These are phyloP conservation scores for Hyphodiscus hymeniophilus DNA, from an alignment of 495 filamentous ascomycete species.

Conservation along the genomic window DNA sequence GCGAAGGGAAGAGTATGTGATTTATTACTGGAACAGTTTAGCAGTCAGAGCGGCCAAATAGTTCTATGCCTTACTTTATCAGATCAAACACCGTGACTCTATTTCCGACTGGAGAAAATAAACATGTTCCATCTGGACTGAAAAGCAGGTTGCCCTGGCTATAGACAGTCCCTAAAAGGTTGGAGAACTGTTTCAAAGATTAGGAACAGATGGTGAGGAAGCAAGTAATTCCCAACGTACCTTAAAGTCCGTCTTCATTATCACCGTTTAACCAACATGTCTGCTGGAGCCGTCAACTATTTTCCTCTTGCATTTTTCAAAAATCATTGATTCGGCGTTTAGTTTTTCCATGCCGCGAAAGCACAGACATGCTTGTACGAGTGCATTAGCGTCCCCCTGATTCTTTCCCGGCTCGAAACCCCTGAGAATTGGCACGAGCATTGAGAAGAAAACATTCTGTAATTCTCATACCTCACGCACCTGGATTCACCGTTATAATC, in stretches of 20 bases:
- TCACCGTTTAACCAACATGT: slow-evolving; percentile 27
- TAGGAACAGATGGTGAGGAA: background rate
- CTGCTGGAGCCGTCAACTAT: slow-evolving; percentile 7
- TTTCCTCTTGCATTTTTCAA: slow-evolving; percentile 2
- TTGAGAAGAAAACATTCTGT: too few species aligned
- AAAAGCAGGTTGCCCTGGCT: slow-evolving; percentile 94
- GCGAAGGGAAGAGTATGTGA: slow-evolving; percentile 91
- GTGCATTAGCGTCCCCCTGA: too few species aligned
- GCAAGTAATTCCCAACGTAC: slow-evolving; percentile 34
- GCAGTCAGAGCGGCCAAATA: slow-evolving; percentile 11
- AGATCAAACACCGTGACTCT: slow-evolving; percentile 92
- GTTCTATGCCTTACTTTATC: slow-evolving; percentile 60
- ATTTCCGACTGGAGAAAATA: slow-evolving; percentile 97
- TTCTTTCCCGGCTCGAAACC: too few species aligned
- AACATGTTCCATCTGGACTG: slow-evolving; percentile 89
- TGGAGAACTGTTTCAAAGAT: slow-evolving; percentile 62
- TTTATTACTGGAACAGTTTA: slow-evolving; percentile 60
- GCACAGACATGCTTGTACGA: too few species aligned
- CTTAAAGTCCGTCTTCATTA: slow-evolving; percentile 95
- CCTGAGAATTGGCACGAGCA: too few species aligned
- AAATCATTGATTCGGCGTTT: too few species aligned
- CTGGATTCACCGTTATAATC: too few species aligned
- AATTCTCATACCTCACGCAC: too few species aligned
- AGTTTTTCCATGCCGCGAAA: too few species aligned
- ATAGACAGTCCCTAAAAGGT: slow-evolving; percentile 94